phyloP scores from a whole-genome alignment of 306 rosid genomes.

The Potentilla sterilis region DNA sequence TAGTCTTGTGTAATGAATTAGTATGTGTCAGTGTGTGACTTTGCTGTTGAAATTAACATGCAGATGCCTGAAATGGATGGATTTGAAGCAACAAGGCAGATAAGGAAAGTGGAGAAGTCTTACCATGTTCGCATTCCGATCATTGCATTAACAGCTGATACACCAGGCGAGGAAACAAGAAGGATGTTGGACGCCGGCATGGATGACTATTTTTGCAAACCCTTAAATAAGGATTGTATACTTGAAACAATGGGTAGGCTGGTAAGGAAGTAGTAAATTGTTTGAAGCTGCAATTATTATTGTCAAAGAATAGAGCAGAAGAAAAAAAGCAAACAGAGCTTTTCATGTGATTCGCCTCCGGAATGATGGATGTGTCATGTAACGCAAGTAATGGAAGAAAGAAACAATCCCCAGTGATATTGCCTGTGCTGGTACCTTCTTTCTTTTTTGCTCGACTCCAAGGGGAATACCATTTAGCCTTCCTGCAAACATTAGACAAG shows the following conservation, averaged over 20 bases:
- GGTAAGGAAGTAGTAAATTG: not conserved
- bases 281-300: too few species aligned
- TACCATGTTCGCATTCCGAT: constrained; percentile 48
- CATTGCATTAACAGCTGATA: constrained; percentile 56
- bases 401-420: too few species aligned
- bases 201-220: constrained; percentile 60
- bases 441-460: too few species aligned
- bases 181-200: constrained; percentile 51
- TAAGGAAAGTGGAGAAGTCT: constrained; percentile 44
- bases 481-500: too few species aligned
- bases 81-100: constrained; percentile 49
- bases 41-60: not conserved
- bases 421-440: too few species aligned
- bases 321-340: too few species aligned
- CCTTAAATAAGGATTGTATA: constrained; percentile 38
- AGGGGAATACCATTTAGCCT: too few species aligned
- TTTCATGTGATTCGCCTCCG: too few species aligned
- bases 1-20: constrained; percentile 29
- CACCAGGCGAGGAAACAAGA: constrained; percentile 30
- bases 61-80: constrained; percentile 75
- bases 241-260: constrained; percentile 28
- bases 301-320: too few species aligned
- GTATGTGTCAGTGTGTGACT: not conserved
- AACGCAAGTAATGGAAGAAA: too few species aligned
- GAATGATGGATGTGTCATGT: too few species aligned